Conservation (phyloP, 441 rosid genomes). For the Kokia cookei region DNA sequence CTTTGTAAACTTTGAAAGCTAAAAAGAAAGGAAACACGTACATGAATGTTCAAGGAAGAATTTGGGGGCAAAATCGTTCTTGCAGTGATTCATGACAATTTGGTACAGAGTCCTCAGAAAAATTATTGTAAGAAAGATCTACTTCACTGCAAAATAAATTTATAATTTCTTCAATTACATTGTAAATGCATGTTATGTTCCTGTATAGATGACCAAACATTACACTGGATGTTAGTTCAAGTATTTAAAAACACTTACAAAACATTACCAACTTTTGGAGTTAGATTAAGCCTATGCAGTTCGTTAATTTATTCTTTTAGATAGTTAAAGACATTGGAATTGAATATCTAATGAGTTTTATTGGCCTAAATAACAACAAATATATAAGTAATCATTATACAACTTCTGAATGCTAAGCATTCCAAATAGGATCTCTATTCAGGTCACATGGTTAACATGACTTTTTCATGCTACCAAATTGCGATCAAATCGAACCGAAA, state of each 20-base stretch:
- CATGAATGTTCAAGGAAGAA: background rate
- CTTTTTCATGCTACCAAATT: background rate
- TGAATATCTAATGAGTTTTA: background rate
- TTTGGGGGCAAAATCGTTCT: background rate
- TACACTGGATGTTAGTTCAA: too few species aligned
- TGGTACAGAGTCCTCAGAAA: constrained; percentile 17
- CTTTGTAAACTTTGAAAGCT: background rate
- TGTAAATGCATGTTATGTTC: background rate
- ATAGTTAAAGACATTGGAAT: too few species aligned
- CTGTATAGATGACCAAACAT: too few species aligned
- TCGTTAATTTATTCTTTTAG: too few species aligned
- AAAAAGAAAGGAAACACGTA: background rate
- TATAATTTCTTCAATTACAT: background rate
- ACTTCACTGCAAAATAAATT: constrained; percentile 13
- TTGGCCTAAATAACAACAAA: background rate
- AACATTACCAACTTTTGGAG: too few species aligned
- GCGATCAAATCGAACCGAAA: background rate
- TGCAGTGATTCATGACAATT: constrained; percentile 23
- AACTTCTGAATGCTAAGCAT: background rate
- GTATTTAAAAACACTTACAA: too few species aligned
- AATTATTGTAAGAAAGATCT: constrained; percentile 36
- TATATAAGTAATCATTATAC: background rate
- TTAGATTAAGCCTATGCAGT: too few species aligned
- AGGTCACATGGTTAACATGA: background rate
- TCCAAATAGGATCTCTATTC: background rate